Evolutionary conservation across 202 grass and related monocot genomes (phyloP).

Genomic region (Musa balbisiana): DNA sequence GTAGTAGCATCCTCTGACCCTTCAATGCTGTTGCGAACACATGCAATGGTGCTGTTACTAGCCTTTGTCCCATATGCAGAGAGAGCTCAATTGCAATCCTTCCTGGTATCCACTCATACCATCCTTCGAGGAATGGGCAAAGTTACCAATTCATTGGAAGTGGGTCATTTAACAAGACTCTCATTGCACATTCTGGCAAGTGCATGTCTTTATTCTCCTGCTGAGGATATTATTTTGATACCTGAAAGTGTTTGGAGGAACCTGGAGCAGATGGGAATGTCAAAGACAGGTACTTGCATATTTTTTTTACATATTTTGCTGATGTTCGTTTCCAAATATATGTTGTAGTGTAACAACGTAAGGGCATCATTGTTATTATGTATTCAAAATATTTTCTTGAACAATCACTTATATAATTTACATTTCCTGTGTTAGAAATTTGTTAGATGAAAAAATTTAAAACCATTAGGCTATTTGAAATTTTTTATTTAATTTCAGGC

Average conservation of each 20-base stretch:
- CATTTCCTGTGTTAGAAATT: not conserved
- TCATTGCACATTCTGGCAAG: constrained; percentile 74
- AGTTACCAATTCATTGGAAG: constrained; percentile 55
- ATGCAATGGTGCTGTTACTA: constrained; percentile 60
- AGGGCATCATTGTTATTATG: not conserved
- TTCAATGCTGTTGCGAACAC: constrained; percentile 67
- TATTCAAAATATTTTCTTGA: not conserved
- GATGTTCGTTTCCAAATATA: constrained; percentile 17
- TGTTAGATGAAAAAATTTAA: not conserved
- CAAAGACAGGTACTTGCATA: constrained; percentile 45
- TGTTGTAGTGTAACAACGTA: not conserved
- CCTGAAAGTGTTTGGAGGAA: constrained; percentile 88
- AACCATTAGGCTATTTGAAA: not conserved
- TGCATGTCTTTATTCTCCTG: constrained; percentile 82
- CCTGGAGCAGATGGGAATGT: constrained; percentile 66
- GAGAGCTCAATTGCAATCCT: constrained; percentile 51
- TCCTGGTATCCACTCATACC: constrained; percentile 52
- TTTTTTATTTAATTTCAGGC: constrained; percentile 31
- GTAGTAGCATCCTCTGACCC: constrained; percentile 58
- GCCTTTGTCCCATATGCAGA: constrained; percentile 71
- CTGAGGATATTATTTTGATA: constrained; percentile 76
- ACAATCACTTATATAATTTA: not conserved
- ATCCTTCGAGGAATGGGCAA: constrained; percentile 48
- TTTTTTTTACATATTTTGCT: constrained; percentile 11
- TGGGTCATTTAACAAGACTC: constrained; percentile 59